Conservation (phyloP, 2,329 filamentous ascomycete genomes). For the Diaporthe amygdali region DNA sequence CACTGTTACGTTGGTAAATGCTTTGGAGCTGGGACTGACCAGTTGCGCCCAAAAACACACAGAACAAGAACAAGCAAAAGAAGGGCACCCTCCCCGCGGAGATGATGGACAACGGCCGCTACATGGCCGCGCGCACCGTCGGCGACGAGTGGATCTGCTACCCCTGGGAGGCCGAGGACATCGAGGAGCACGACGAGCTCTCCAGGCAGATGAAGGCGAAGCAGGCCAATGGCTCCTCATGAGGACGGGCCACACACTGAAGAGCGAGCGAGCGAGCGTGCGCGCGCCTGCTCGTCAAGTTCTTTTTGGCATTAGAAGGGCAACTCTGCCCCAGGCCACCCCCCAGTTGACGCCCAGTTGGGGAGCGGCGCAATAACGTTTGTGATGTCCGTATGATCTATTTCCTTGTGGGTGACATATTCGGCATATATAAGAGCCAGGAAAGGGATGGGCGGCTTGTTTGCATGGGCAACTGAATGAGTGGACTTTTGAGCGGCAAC, state of each 20-base stretch:
- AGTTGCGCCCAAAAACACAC: not conserved
- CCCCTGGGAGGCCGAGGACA: constrained; percentile 95
- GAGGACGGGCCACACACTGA: not conserved
- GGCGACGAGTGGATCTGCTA: constrained; percentile 99
- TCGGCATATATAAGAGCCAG: not conserved
- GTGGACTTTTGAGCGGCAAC: not conserved
- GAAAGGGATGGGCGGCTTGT: not conserved
- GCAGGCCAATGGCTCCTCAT: constrained; percentile 19
- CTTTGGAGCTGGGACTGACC: not conserved
- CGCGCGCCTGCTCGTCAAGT: not conserved
- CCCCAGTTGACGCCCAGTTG: no score
- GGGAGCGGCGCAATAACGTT: no score
- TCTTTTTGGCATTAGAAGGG: not conserved
- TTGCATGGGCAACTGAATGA: not conserved
- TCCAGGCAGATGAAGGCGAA: constrained; percentile 55
- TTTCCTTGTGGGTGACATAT: not conserved
- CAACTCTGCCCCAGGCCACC: not conserved
- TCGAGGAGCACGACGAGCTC: constrained; percentile 85
- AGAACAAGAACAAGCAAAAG: constrained; percentile 98
- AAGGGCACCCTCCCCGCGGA: constrained; percentile 83
- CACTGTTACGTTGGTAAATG: not conserved
- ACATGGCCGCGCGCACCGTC: constrained; percentile 86
- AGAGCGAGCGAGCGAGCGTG: no score
- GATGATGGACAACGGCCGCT: constrained; percentile 75
- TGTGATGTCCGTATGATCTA: not conserved